A percentile compares a stretch with the other conserved stretches of the same genome.
phyloP scores from a whole-genome alignment of 768 basidiomycete species.

The Rhizopogon roseolus region DNA sequence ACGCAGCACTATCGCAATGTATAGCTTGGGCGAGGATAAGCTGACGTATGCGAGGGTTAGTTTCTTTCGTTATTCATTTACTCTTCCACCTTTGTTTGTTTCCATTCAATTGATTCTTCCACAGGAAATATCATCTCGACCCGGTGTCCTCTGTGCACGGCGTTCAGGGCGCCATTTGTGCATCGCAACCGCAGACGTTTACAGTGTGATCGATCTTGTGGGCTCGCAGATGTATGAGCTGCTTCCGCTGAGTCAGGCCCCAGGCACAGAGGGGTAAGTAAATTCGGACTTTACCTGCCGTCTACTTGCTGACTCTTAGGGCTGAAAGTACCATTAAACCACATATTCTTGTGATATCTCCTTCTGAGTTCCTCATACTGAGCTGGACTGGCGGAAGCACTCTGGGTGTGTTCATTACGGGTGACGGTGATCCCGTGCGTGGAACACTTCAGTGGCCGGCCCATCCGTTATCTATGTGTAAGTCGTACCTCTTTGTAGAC shows the following conservation, averaged over 20 bases:
- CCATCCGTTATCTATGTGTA: slow-evolving; percentile 75
- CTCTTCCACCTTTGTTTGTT: not conserved
- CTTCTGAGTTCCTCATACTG: slow-evolving; percentile 79
- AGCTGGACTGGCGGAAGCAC: slow-evolving; percentile 81
- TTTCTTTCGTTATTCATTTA: not conserved
- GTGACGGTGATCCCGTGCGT: slow-evolving; percentile 82
- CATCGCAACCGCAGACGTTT: slow-evolving; percentile 66
- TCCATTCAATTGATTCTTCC: not conserved
- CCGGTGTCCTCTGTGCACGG: slow-evolving; percentile 53
- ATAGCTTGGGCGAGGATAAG: slow-evolving; percentile 55
- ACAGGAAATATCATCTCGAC: slow-evolving; percentile 69
- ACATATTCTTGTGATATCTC: slow-evolving; percentile 67
- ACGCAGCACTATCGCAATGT: slow-evolving; percentile 57
- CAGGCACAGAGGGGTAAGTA: slow-evolving; percentile 34
- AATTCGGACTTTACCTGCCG: too few relatives aligned
- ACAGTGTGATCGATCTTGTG: slow-evolving; percentile 79
- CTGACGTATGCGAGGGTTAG: slow-evolving; percentile 57
- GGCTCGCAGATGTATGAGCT: slow-evolving; percentile 64
- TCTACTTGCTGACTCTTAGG: not conserved
- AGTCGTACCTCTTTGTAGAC: slow-evolving; percentile 24
- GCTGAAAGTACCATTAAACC: slow-evolving; percentile 37
- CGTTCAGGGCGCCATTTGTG: slow-evolving; percentile 63
- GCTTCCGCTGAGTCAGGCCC: slow-evolving; percentile 74
- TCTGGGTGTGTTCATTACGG: slow-evolving; percentile 82
- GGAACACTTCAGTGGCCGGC: slow-evolving; percentile 85